Conservation (phyloP, 2,329 filamentous ascomycete genomes). For the Cladosporium sphaerospermum region DNA sequence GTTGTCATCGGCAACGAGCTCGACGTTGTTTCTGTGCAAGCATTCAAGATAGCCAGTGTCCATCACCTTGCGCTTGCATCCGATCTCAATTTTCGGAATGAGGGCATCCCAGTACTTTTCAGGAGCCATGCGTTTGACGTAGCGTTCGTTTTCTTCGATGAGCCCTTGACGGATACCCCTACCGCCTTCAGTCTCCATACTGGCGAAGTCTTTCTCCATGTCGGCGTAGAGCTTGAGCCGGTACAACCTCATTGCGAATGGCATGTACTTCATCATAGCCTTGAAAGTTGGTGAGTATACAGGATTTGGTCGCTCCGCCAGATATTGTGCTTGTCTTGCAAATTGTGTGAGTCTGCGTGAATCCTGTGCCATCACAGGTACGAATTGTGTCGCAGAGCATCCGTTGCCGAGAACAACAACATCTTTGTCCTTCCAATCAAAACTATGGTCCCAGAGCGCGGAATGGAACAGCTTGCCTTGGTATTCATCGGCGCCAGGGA, state of each 20-base stretch:
- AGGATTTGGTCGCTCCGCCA: slow-evolving; percentile 41
- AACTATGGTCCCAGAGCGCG: slow-evolving; percentile 28
- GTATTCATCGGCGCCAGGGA: slow-evolving; percentile 29
- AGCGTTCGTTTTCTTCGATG: slow-evolving; percentile 36
- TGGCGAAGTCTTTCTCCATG: slow-evolving; percentile 40
- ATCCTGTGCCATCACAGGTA: slow-evolving; percentile 30
- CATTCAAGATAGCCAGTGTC: slow-evolving; percentile 37
- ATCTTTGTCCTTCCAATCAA: slow-evolving; percentile 27
- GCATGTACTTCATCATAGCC: slow-evolving; percentile 41
- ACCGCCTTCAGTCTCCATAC: slow-evolving; percentile 37
- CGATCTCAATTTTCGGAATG: slow-evolving; percentile 58
- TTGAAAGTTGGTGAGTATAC: slow-evolving; percentile 37
- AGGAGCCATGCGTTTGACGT: slow-evolving; percentile 40
- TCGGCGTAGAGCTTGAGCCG: slow-evolving; percentile 38
- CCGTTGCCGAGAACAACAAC: slow-evolving; percentile 31
- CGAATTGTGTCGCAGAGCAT: slow-evolving; percentile 36
- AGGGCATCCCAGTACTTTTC: slow-evolving; percentile 43
- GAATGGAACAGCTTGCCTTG: slow-evolving; percentile 32
- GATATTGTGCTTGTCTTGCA: slow-evolving; percentile 30
- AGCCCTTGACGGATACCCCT: slow-evolving; percentile 31
- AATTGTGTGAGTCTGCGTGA: slow-evolving; percentile 29
- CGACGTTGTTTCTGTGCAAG: slow-evolving; percentile 25
- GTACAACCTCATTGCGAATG: slow-evolving; percentile 40
- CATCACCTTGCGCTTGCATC: slow-evolving; percentile 57
- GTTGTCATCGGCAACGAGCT: slow-evolving; percentile 21